These are phyloP conservation scores for Colletotrichum endophyticum DNA, from an alignment of 2,329 filamentous ascomycete species.

Conservation along the genomic window DNA sequence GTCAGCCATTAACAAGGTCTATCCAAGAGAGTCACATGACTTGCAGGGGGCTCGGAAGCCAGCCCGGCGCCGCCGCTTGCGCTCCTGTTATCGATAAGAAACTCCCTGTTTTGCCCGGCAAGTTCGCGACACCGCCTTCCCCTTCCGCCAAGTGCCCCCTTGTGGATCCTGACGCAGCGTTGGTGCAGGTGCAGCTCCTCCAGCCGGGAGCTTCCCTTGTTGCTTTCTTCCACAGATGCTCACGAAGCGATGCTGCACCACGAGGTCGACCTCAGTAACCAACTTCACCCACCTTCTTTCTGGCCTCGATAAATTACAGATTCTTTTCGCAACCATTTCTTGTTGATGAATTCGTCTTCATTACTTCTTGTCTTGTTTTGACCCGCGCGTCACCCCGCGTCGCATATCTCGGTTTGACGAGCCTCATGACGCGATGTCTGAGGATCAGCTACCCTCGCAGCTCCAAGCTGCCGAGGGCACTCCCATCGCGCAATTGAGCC, in stretches of 20 bases:
- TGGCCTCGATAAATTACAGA: not conserved
- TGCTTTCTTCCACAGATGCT: not conserved
- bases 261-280: not conserved
- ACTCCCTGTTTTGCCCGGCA: not conserved
- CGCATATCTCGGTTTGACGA: not conserved
- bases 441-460: conserved; percentile 15
- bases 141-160: not conserved
- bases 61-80: not conserved
- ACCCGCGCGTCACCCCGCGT: not conserved
- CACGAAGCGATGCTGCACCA: conserved; percentile 3
- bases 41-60: not conserved
- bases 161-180: not conserved
- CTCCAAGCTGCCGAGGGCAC: conserved; percentile 32
- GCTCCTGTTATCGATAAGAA: not conserved
- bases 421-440: conserved; percentile 22
- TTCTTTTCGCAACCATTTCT: not conserved
- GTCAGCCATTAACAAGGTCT: not conserved
- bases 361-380: not conserved
- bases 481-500: conserved; percentile 61
- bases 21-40: conserved; percentile 3
- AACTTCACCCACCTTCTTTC: not conserved
- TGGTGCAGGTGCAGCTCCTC: not conserved
- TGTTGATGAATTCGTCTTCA: not conserved
- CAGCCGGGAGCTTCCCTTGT: conserved; percentile 15
- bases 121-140: conserved; percentile 2